Conservation (phyloP, 2,329 filamentous ascomycete species). For the Trichoderma atroviride region DNA sequence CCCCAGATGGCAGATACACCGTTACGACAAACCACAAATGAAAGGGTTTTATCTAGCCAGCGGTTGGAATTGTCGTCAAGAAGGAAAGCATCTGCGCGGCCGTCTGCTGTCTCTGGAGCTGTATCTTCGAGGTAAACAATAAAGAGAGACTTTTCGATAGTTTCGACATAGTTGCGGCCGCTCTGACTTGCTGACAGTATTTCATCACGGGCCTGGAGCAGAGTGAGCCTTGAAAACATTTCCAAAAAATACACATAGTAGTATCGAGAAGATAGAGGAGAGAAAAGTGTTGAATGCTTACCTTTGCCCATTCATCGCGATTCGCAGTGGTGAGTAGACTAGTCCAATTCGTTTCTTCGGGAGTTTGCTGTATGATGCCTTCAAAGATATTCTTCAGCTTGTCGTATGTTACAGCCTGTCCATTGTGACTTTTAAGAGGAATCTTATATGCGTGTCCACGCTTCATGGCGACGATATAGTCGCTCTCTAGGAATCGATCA, state of each 20-base stretch:
- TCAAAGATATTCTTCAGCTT: neutral
- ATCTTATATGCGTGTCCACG: slow-evolving; percentile 12
- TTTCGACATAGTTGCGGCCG: slow-evolving; percentile 5
- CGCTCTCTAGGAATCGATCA: slow-evolving; percentile 8
- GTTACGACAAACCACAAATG: slow-evolving; percentile 26
- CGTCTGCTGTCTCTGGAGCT: neutral
- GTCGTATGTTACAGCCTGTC: neutral
- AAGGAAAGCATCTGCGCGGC: neutral
- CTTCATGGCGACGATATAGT: slow-evolving; percentile 20
- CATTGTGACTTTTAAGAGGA: neutral
- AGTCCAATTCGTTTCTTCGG: slow-evolving; percentile 2
- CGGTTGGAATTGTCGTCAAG: slow-evolving; percentile 26
- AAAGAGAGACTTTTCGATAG: slow-evolving; percentile 25
- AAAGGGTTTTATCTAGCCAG: slow-evolving; percentile 27
- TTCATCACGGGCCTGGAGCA: neutral
- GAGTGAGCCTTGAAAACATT: neutral
- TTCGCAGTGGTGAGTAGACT: slow-evolving; percentile 26
- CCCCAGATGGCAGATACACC: slow-evolving; percentile 22
- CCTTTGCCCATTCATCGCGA: slow-evolving; percentile 27
- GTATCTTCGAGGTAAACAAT: slow-evolving; percentile 26
- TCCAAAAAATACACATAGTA: too few relatives aligned
- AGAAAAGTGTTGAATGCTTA: neutral
- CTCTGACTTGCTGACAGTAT: neutral
- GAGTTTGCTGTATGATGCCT: neutral
- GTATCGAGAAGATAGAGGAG: too few relatives aligned